These are phyloP conservation scores for Paramecium sonneborni DNA, from an alignment of 73 alveolate genomes.

Conservation along the genomic window DNA sequence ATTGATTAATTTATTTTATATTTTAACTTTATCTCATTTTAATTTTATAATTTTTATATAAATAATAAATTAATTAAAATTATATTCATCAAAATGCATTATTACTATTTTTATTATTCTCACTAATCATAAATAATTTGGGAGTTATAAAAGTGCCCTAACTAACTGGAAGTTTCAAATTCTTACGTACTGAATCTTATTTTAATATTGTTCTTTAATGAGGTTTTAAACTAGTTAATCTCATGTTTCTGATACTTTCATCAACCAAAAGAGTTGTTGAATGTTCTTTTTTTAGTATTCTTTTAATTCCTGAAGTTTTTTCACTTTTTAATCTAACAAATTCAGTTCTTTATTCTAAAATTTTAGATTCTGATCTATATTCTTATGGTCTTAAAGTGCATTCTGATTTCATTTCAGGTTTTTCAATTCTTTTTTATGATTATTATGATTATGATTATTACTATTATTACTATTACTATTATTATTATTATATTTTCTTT, in stretches of 20 bases:
- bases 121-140: not conserved
- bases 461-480: not conserved
- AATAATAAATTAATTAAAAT: not conserved
- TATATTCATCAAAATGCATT: not conserved
- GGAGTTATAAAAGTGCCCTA: slow-evolving; percentile 40
- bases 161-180: not conserved
- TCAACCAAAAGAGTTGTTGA: not conserved
- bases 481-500: not conserved
- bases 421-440: not conserved
- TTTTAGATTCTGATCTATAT: not conserved
- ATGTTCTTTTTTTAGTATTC: not conserved
- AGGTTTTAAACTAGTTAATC: not conserved
- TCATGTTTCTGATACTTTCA: not conserved
- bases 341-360: not conserved
- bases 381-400: not conserved
- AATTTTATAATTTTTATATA: not conserved
- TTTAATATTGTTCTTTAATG: not conserved
- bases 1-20: not conserved
- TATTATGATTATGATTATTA: not conserved
- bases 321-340: not conserved
- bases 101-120: not conserved
- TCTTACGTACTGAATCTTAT: not conserved
- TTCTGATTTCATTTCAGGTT: not conserved
- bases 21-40: not conserved
- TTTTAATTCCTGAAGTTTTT: not conserved